These are phyloP conservation scores for Colletotrichum eremochloae DNA, from an alignment of 2,329 filamentous ascomycete species.

Conservation along the genomic window DNA sequence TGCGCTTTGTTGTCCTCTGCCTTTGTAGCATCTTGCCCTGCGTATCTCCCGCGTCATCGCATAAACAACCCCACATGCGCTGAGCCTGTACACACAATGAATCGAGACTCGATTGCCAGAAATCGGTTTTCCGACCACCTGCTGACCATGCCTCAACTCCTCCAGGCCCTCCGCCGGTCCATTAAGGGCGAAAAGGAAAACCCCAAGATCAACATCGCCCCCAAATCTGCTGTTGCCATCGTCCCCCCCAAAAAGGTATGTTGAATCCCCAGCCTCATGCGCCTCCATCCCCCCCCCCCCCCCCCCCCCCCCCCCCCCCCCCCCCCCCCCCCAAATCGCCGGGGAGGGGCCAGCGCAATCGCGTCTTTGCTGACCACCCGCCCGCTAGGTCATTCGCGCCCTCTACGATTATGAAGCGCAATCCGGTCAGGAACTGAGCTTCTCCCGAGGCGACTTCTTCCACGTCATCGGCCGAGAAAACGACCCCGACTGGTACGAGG, in stretches of 20 bases:
- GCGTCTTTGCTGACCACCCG: conserved; percentile 44
- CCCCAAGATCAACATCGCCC: conserved; percentile 80
- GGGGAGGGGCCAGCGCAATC: neutral
- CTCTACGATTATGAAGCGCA: conserved; percentile 92
- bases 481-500: conserved; percentile 97
- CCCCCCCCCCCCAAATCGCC: neutral
- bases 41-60: conserved; percentile 35
- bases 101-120: conserved; percentile 39
- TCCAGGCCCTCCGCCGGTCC: conserved; percentile 84
- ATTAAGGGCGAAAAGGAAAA: conserved; percentile 91
- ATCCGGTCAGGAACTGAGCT: conserved; percentile 84
- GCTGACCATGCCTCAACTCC: conserved; percentile 60
- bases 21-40: conserved; percentile 12
- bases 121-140: conserved; percentile 37
- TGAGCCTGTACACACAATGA: conserved; percentile 39
- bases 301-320: neutral
- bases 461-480: conserved; percentile 97
- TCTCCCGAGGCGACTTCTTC: conserved; percentile 96
- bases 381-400: conserved; percentile 88
- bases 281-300: neutral
- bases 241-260: conserved; percentile 92
- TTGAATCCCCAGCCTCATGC: conserved; percentile 43
- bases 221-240: conserved; percentile 89
- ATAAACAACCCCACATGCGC: conserved; percentile 41
- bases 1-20: conserved; percentile 10